Base-by-base conservation (phyloP, 176 grass and related monocot species). In the Oryza longistaminata region DNA sequence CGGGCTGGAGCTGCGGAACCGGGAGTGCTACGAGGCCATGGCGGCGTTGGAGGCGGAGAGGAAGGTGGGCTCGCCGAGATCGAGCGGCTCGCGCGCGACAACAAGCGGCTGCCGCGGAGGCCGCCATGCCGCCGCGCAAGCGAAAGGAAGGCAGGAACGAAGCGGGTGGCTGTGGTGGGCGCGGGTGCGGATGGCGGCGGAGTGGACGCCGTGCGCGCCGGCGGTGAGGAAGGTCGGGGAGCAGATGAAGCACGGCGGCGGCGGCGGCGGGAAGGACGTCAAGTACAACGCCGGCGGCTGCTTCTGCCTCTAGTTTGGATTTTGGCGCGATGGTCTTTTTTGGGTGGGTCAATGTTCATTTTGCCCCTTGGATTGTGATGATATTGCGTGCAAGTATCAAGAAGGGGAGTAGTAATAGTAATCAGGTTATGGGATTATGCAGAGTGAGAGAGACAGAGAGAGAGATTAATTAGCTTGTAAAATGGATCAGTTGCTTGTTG, bases 1-100 rank as follows among this genome's bases (percentile, higher is more conserved):
- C 82, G 85, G 66, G 2, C 83, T 98, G n/a, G 93, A 98, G 93
- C 75, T 91, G 48, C 88, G 93, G 11, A 95, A 95, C 86, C 76
- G 96, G 11, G 93, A 92, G 80, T 95, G 91, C 81, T 73, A 80
- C 83, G 93, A 98, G 22, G 82, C 89, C 1, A 90, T 89, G 88
- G 86, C 85, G 1, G 79, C 43, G 0, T 87, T 80, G 91, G 91
- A 91, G 86, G 76, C 81, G 35, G 88, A 93, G 66, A 73, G 81
- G 33, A 88, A 83, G 64, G 52, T 13, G 0, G 69, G 71, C 16
- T 68, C 13, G 69, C 27, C 0, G 94, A 96, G 86, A 67, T 93
- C 34, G 91, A 93, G 70, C 66, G 75, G 25, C 86, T 96, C 85
- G 94, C n/a, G 73, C 11, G 0, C n/a, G 94, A 96, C 74, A 96